These are phyloP conservation scores for Corrigiola litoralis DNA, from an alignment of 179 eudicot genomes.

Conservation along the genomic window DNA sequence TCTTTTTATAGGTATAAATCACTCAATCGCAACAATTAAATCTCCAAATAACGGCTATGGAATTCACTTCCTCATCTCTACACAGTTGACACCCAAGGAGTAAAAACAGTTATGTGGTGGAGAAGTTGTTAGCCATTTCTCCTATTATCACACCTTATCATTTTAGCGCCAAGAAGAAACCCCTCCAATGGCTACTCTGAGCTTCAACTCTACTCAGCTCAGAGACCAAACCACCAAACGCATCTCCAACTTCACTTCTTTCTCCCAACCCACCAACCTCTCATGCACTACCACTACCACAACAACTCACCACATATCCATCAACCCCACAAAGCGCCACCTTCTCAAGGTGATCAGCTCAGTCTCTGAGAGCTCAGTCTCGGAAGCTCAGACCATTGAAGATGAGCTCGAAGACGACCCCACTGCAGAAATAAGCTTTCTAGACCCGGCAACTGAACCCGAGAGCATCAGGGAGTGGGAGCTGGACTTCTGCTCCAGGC, in stretches of 20 bases:
- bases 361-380: conserved; percentile 56
- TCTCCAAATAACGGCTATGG: too few species aligned
- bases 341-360: conserved; percentile 28
- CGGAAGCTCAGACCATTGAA: conserved; percentile 31
- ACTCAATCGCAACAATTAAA: too few species aligned
- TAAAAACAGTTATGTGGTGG: too few species aligned
- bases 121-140: not conserved
- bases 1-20: too few species aligned
- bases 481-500: conserved; percentile 89
- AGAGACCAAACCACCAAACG: conserved; percentile 39
- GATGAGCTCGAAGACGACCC: conserved; percentile 85
- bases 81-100: too few species aligned
- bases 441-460: conserved; percentile 74
- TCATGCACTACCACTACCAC: conserved; percentile 11
- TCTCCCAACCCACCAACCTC: conserved; percentile 35
- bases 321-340: conserved; percentile 13
- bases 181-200: conserved; percentile 62
- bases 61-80: too few species aligned
- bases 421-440: conserved; percentile 65
- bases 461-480: conserved; percentile 77
- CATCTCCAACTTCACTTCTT: too few species aligned
- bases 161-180: not conserved
- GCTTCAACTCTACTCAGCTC: conserved; percentile 60
- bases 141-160: conserved; percentile 19
- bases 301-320: not conserved